These are phyloP conservation scores for Paxillus ammoniavirescens DNA, from an alignment of 768 basidiomycete genomes.

Conservation along the genomic window DNA sequence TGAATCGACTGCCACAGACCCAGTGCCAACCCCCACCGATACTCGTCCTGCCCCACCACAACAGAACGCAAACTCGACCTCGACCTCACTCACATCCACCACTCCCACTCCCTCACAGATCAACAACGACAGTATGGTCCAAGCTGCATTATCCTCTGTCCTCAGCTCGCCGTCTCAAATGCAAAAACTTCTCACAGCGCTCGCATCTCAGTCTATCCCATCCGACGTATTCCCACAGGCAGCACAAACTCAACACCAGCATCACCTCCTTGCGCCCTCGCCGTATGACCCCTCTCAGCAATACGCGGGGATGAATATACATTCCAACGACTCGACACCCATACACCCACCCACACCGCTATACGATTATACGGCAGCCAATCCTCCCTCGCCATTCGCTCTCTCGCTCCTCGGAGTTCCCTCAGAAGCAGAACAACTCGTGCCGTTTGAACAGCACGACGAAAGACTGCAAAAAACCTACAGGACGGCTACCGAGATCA, in stretches of 20 bases:
- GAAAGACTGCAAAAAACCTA: conserved; percentile 55
- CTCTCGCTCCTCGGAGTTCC: conserved; percentile 23
- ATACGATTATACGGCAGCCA: conserved; percentile 21
- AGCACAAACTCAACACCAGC: conserved; percentile 16
- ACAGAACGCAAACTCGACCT: conserved; percentile 14
- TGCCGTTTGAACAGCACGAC: conserved; percentile 34
- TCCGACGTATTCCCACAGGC: conserved; percentile 21
- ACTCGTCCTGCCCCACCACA: conserved; percentile 12
- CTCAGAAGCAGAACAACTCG: conserved; percentile 31
- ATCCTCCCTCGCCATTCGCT: conserved; percentile 22
- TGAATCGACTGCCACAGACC: conserved; percentile 19
- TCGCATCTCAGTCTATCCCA: conserved; percentile 29
- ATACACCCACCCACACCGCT: conserved; percentile 13
- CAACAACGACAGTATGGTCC: conserved; percentile 46
- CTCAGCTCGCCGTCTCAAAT: conserved; percentile 51
- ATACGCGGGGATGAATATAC: not conserved
- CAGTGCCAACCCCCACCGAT: conserved; percentile 15
- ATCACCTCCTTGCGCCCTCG: conserved; percentile 29
- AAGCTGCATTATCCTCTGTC: conserved; percentile 51
- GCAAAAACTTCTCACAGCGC: conserved; percentile 52
- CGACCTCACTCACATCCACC: conserved; percentile 2
- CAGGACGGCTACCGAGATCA: conserved; percentile 61
- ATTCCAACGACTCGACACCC: conserved; percentile 9
- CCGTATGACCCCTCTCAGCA: conserved; percentile 22
- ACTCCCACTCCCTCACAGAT: conserved; percentile 9